Percentiles rank a stretch among this genome's conserved stretches.
Conservation (phyloP, 192 early-diverging fungal genomes). For the Neocallimastix lanati region DNA sequence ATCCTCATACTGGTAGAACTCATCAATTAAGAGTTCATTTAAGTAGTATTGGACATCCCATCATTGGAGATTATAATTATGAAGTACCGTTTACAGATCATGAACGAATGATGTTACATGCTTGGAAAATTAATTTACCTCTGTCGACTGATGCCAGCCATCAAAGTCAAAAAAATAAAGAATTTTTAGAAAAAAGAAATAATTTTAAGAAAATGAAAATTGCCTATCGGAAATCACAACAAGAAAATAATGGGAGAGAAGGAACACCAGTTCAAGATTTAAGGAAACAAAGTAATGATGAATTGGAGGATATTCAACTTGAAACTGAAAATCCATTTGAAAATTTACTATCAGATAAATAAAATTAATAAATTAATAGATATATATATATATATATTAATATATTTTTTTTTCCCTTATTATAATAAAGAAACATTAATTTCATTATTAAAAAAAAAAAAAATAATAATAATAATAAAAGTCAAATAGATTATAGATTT, state of each 20-base stretch:
- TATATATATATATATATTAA: too few relatives aligned
- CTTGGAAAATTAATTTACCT: conserved; percentile 11
- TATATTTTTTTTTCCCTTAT: too few relatives aligned
- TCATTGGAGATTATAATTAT: conserved; percentile 14
- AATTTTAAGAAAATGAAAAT: not conserved
- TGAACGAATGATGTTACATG: conserved; percentile 16
- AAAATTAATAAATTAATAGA: too few relatives aligned
- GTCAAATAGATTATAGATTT: too few relatives aligned
- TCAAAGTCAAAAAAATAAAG: too few relatives aligned
- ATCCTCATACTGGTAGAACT: conserved; percentile 9
- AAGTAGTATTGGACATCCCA: conserved; percentile 12
- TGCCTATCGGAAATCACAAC: too few relatives aligned
- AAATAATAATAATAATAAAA: too few relatives aligned
- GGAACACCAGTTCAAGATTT: too few relatives aligned
- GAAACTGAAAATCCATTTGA: not conserved
- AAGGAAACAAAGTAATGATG: not conserved
- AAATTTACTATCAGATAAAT: not conserved
- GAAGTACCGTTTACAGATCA: conserved; percentile 8
- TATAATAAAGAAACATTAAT: too few relatives aligned
- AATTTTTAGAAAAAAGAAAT: too few relatives aligned
- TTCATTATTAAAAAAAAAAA: too few relatives aligned
- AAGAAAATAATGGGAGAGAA: too few relatives aligned
- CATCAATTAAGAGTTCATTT: conserved; percentile 19
- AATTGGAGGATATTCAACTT: not conserved
- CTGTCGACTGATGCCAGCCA: not conserved